These are phyloP conservation scores for Populus deltoides DNA, from an alignment of 345 rosid species.

Conservation along the genomic window DNA sequence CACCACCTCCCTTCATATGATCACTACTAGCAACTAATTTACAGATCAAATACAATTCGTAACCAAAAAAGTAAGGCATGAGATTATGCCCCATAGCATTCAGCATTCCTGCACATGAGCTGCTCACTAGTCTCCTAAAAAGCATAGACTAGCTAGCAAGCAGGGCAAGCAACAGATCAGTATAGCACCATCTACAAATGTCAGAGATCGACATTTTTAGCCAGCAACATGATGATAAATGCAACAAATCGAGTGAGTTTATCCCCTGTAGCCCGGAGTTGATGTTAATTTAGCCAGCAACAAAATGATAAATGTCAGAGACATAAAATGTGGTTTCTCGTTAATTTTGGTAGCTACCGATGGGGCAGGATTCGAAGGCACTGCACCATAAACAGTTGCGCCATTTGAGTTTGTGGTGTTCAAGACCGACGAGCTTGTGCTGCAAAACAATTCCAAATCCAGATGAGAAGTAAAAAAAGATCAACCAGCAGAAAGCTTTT, in stretches of 20 bases:
- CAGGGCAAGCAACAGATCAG: background rate
- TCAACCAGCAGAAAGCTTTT: background rate
- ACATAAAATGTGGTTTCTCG: background rate
- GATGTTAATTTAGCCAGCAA: conserved; percentile 5
- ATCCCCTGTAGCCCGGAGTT: background rate
- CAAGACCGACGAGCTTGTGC: conserved; percentile 61
- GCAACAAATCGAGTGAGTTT: background rate
- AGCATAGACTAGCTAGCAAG: background rate
- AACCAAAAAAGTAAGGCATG: background rate
- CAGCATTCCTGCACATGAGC: background rate
- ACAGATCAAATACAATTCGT: background rate
- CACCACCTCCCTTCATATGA: background rate
- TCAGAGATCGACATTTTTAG: too few relatives aligned
- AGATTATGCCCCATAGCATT: background rate
- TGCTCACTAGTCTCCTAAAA: background rate
- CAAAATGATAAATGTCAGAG: conserved; percentile 5
- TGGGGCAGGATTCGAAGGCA: conserved; percentile 48
- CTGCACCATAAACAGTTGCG: conserved; percentile 56
- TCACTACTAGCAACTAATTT: background rate
- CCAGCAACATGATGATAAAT: background rate
- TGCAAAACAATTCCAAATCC: conserved; percentile 20
- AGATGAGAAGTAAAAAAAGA: background rate
- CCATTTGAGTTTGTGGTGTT: conserved; percentile 70
- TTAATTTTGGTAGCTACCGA: conserved; percentile 13
- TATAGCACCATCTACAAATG: background rate